Percentiles rank a stretch among this genome's conserved stretches.
These are phyloP conservation scores for Aureobasidium sp. DNA, from an alignment of 2,329 filamentous ascomycete species.

Conservation along the genomic window DNA sequence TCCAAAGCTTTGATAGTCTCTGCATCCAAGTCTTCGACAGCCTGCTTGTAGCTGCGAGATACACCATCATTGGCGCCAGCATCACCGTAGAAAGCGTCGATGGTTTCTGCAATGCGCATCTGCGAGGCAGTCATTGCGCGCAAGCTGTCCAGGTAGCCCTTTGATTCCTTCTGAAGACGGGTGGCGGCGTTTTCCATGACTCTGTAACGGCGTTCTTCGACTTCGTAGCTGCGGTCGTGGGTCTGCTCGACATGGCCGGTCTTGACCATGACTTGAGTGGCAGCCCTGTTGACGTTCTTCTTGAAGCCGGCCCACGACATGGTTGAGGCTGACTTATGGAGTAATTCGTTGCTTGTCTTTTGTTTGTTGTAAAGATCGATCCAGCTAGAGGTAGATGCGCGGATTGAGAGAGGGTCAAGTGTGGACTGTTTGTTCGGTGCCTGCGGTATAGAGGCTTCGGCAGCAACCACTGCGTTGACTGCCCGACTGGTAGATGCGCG, in stretches of 20 bases:
- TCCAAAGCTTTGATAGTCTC: constrained; percentile 98
- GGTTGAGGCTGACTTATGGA: constrained; percentile 26
- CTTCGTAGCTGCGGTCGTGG: constrained; percentile 96
- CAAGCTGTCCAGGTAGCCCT: constrained; percentile 93
- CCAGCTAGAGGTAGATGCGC: neutral
- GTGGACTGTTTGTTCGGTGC: neutral
- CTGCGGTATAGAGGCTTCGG: neutral
- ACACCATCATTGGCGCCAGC: constrained; percentile 91
- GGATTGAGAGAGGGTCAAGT: neutral
- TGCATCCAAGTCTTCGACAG: constrained; percentile 92
- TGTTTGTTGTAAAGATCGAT: neutral
- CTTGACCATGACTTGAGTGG: constrained; percentile 99
- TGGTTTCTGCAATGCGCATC: constrained; percentile 98
- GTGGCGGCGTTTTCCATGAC: constrained; percentile 94
- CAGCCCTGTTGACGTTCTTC: constrained; percentile 72
- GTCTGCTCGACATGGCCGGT: constrained; percentile 98
- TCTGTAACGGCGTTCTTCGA: constrained; percentile 84
- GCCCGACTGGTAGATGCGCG: neutral
- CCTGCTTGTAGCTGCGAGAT: constrained; percentile 94
- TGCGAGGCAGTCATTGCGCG: constrained; percentile 98
- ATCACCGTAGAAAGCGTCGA: constrained; percentile 98
- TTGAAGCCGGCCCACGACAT: constrained; percentile 55
- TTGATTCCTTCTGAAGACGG: constrained; percentile 92
- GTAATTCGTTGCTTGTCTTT: neutral
- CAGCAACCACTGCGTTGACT: neutral